A percentile compares a stretch with the other conserved stretches of the same genome.
These are phyloP conservation scores for Sugiyamaella xylanicola DNA, from an alignment of 1,139 yeast species.

Conservation along the genomic window DNA sequence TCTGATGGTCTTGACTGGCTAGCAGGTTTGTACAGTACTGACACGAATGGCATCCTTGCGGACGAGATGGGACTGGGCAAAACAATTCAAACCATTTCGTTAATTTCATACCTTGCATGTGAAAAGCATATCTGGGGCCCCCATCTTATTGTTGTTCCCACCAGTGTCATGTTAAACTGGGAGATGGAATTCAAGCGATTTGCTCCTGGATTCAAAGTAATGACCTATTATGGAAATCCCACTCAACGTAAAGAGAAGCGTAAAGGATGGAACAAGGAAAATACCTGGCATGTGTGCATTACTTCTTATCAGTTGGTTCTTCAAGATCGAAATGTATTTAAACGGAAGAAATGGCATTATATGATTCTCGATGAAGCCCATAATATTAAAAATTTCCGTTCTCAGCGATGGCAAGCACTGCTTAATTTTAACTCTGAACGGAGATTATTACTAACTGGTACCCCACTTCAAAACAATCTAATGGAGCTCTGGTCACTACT, in stretches of 20 bases:
- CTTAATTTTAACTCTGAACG: slow-evolving; percentile 91
- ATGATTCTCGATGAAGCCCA: slow-evolving; percentile 99
- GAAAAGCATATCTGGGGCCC: slow-evolving; percentile 98
- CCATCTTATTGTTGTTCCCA: slow-evolving; percentile 93
- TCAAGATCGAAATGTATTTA: slow-evolving; percentile 93
- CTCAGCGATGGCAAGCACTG: slow-evolving; percentile 96
- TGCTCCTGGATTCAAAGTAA: slow-evolving; percentile 96
- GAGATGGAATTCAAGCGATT: slow-evolving; percentile 98
- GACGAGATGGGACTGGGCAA: slow-evolving; percentile 99
- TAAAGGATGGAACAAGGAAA: slow-evolving; percentile 96
- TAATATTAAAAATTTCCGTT: slow-evolving; percentile 92
- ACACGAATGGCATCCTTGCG: slow-evolving; percentile 95
- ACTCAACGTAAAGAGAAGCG: slow-evolving; percentile 95
- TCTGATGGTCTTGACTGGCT: slow-evolving; percentile 97
- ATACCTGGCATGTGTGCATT: slow-evolving; percentile 94
- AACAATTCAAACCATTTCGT: slow-evolving; percentile 92
- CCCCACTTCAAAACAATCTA: slow-evolving; percentile 89
- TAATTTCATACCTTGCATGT: slow-evolving; percentile 85
- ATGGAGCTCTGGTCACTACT: slow-evolving; percentile 93
- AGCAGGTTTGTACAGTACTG: slow-evolving; percentile 87
- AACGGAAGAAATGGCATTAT: slow-evolving; percentile 91
- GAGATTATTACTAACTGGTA: slow-evolving; percentile 87
- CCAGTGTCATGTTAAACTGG: slow-evolving; percentile 98
- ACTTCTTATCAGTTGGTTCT: slow-evolving; percentile 96
- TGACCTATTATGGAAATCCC: slow-evolving; percentile 97